These are phyloP conservation scores for Lolium perenne DNA, from an alignment of 176 grass and related monocot genomes.

Conservation along the genomic window DNA sequence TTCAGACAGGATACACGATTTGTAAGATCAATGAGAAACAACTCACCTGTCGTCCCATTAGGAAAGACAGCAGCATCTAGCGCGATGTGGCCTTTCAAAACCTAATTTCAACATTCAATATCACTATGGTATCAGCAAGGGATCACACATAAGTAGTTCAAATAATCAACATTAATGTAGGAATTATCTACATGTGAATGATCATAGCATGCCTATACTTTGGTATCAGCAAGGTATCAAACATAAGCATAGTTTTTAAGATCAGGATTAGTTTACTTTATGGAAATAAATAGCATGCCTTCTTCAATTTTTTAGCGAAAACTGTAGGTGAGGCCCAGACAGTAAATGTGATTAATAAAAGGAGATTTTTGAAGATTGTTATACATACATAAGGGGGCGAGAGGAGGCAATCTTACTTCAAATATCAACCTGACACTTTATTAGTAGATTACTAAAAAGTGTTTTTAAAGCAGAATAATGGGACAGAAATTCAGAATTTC, in stretches of 20 bases:
- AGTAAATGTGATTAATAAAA: neutral
- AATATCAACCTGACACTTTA: neutral
- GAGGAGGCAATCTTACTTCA: conserved; percentile 1
- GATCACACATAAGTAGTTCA: conserved; percentile 1
- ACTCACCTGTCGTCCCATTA: conserved; percentile 91
- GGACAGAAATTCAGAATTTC: neutral
- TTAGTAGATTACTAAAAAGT: neutral
- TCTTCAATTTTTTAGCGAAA: neutral
- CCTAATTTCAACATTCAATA: conserved; percentile 54
- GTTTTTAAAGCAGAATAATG: conserved; percentile 9
- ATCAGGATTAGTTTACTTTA: conserved; percentile 1
- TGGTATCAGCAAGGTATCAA: conserved; percentile 3
- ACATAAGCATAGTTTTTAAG: conserved; percentile 8
- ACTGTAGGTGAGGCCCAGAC: neutral
- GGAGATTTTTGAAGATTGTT: neutral
- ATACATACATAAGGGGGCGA: neutral
- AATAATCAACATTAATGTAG: conserved; percentile 5
- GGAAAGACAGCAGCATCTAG: conserved; percentile 78
- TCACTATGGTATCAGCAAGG: conserved; percentile 23
- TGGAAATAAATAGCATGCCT: neutral
- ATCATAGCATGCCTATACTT: conserved; percentile 1
- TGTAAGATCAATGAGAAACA: neutral
- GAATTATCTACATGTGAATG: conserved; percentile 14
- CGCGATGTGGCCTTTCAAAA: conserved; percentile 88
- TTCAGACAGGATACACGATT: neutral